Percentiles rank a stretch among this genome's conserved stretches.
These are phyloP conservation scores for Sonneratia alba DNA, from an alignment of 345 rosid genomes.

Conservation along the genomic window DNA sequence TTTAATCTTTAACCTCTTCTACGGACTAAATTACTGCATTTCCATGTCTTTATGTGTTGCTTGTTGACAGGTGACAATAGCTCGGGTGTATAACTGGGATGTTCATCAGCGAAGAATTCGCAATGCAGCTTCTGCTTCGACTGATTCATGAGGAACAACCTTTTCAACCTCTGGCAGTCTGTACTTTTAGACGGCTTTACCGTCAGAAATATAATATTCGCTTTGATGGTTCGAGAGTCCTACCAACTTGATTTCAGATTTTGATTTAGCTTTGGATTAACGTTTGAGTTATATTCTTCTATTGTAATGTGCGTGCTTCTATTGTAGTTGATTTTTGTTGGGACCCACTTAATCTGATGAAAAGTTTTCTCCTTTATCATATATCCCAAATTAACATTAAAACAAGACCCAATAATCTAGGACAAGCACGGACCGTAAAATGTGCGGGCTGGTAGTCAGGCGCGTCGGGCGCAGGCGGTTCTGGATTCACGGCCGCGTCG, in stretches of 20 bases:
- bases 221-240: background rate
- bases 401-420: no score
- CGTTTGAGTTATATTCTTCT: background rate
- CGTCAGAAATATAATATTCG: background rate
- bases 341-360: background rate
- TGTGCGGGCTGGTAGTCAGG: no score
- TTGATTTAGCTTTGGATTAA: background rate
- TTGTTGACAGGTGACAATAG: slow-evolving; percentile 58
- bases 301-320: background rate
- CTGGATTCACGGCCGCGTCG: no score
- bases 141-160: slow-evolving; percentile 23
- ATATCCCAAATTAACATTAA: background rate
- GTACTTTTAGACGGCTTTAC: background rate
- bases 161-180: background rate
- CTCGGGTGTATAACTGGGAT: slow-evolving; percentile 86
- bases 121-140: slow-evolving; percentile 34
- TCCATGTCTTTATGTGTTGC: background rate
- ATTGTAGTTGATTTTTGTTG: no score
- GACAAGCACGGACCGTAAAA: no score
- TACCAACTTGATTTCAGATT: background rate
- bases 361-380: background rate
- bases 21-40: background rate
- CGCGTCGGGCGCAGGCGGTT: no score
- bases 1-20: background rate
- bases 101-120: slow-evolving; percentile 75